A percentile compares a stretch with the other conserved stretches of the same genome.
Conservation (phyloP, 176 grass and related monocot genomes). For the Areca catechu region DNA sequence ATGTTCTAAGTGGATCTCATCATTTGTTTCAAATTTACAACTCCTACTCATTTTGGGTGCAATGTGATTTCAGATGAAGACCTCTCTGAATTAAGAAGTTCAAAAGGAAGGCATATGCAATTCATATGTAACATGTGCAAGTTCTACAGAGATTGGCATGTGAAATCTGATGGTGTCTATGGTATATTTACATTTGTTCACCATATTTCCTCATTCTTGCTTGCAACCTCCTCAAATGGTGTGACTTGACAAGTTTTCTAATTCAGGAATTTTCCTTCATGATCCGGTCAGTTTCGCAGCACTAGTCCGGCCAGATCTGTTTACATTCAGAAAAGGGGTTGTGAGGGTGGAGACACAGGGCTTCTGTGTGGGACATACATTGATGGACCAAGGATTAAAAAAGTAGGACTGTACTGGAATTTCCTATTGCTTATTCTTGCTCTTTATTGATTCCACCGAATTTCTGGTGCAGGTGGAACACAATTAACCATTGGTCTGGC, state of each 20-base stretch:
- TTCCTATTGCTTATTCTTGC: neutral
- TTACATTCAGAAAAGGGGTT: conserved; percentile 67
- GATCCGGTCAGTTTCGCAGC: conserved; percentile 57
- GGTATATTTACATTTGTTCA: conserved; percentile 25
- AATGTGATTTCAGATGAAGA: conserved; percentile 36
- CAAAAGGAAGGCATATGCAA: conserved; percentile 36
- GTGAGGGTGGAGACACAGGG: conserved; percentile 77
- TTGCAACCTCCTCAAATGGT: neutral
- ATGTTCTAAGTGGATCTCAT: no score
- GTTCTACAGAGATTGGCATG: conserved; percentile 67
- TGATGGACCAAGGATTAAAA: conserved; percentile 69
- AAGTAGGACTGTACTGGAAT: conserved; percentile 20
- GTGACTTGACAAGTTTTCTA: neutral
- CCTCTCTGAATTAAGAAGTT: conserved; percentile 50
- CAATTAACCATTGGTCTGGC: conserved; percentile 59
- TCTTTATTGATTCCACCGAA: neutral
- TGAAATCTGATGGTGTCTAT: conserved; percentile 36
- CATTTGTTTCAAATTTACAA: no score
- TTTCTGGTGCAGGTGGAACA: conserved; percentile 43
- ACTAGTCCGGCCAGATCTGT: conserved; percentile 47
- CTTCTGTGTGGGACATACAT: conserved; percentile 58
- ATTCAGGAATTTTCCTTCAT: conserved; percentile 73
- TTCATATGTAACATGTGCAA: conserved; percentile 68
- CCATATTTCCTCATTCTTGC: neutral
- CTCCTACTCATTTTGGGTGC: no score